phyloP scores from a whole-genome alignment of 345 rosid genomes.

The Rhizophora apiculata region DNA sequence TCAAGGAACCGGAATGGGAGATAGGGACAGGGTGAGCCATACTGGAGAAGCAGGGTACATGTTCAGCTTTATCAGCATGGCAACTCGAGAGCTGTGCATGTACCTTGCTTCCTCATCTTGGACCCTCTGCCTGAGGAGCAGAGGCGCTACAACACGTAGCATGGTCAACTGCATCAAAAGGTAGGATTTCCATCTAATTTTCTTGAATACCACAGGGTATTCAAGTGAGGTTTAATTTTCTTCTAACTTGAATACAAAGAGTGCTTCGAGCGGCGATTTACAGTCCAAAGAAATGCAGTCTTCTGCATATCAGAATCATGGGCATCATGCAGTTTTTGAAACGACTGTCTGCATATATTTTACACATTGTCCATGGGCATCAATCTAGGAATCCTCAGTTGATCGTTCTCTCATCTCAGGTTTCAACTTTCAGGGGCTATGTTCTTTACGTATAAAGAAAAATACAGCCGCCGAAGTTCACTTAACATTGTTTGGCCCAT shows the following conservation, averaged over 20 bases:
- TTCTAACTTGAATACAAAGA: background rate
- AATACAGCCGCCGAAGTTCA: conserved; percentile 20
- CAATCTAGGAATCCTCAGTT: background rate
- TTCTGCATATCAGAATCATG: background rate
- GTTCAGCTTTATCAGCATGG: conserved; percentile 22
- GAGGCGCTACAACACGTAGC: too few relatives aligned
- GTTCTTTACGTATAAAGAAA: conserved; percentile 8
- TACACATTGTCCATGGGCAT: background rate
- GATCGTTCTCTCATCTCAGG: background rate
- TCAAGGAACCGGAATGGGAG: background rate
- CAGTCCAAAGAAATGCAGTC: background rate
- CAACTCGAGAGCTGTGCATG: conserved; percentile 30
- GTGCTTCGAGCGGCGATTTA: background rate
- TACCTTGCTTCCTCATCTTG: conserved; percentile 46
- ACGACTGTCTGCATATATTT: too few relatives aligned
- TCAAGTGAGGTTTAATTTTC: background rate
- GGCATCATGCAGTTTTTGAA: background rate
- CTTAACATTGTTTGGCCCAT: conserved; percentile 11
- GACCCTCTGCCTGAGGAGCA: conserved; percentile 16
- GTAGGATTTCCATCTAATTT: background rate
- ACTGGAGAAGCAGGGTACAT: conserved; percentile 65
- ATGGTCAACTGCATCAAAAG: background rate
- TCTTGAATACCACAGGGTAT: background rate
- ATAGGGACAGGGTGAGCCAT: conserved; percentile 28
- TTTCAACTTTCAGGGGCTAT: conserved; percentile 10